These are phyloP conservation scores for Venturia effusa DNA, from an alignment of 2,329 filamentous ascomycete genomes.

Conservation along the genomic window DNA sequence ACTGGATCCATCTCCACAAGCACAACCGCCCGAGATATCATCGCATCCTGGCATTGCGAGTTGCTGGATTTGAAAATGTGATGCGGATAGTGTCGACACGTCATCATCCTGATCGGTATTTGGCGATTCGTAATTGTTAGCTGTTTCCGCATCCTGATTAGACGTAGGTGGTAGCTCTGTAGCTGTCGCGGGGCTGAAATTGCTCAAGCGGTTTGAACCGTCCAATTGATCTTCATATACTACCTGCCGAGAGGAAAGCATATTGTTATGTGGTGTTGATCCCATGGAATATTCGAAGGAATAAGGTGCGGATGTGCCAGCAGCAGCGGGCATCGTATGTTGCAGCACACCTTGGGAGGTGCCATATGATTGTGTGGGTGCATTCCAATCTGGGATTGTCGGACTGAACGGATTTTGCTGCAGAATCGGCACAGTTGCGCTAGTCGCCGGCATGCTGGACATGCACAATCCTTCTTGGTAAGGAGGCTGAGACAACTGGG, in stretches of 20 bases:
- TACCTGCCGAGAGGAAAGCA: neutral
- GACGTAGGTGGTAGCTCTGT: neutral
- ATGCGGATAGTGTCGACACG: conserved; percentile 24
- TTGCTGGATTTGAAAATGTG: conserved; percentile 27
- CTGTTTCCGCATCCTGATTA: neutral
- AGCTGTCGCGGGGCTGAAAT: neutral
- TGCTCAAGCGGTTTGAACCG: too few relatives aligned
- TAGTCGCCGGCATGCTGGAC: neutral
- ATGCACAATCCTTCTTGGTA: neutral
- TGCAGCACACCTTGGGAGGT: neutral
- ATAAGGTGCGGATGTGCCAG: neutral
- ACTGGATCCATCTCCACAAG: conserved; percentile 40
- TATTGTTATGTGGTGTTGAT: neutral
- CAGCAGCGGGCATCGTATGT: neutral
- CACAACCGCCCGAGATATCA: conserved; percentile 39
- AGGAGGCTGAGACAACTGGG: neutral
- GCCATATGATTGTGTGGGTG: neutral
- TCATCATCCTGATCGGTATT: conserved; percentile 8
- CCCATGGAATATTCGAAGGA: neutral
- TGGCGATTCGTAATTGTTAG: conserved; percentile 5
- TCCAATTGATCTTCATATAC: neutral
- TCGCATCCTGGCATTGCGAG: conserved; percentile 31
- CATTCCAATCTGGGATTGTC: neutral
- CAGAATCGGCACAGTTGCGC: neutral
- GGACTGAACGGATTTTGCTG: neutral